A percentile compares a stretch with the other conserved stretches of the same genome.
These are phyloP conservation scores for Colletotrichum orbiculare DNA, from an alignment of 2,329 filamentous ascomycete species.

Conservation along the genomic window DNA sequence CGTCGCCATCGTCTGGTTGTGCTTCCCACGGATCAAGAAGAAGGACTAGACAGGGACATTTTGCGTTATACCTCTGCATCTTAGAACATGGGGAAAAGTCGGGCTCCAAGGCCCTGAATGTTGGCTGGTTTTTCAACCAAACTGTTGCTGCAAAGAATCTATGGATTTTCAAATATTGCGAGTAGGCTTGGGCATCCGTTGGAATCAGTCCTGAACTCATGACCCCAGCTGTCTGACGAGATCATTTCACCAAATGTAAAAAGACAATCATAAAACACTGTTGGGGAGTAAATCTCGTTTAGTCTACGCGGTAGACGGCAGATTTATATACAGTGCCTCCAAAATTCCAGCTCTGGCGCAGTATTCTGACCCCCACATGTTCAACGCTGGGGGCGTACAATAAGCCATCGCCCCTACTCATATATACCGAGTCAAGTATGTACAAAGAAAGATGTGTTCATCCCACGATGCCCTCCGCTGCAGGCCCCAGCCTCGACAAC, in stretches of 20 bases:
- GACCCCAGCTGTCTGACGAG: too few relatives aligned
- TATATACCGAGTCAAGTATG: conserved; percentile 30
- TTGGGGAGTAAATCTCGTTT: not conserved
- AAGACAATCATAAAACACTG: not conserved
- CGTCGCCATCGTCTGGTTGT: conserved; percentile 48
- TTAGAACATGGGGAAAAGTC: too few relatives aligned
- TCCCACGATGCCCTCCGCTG: not conserved
- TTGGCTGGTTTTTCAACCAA: too few relatives aligned
- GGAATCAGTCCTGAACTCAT: too few relatives aligned
- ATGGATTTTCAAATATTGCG: too few relatives aligned
- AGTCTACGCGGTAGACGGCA: conserved; percentile 18
- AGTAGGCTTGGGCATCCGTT: too few relatives aligned
- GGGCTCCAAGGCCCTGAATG: too few relatives aligned
- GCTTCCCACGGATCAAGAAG: conserved; percentile 50
- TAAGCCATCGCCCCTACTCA: conserved; percentile 3
- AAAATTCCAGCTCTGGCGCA: conserved; percentile 25
- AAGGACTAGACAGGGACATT: conserved; percentile 36
- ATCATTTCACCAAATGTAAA: too few relatives aligned
- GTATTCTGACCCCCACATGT: conserved; percentile 10
- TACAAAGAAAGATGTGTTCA: conserved; percentile 23
- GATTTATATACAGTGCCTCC: conserved; percentile 19
- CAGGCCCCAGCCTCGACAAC: not conserved
- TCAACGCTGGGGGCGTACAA: conserved; percentile 4
- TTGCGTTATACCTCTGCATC: too few relatives aligned
- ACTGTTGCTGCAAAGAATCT: too few relatives aligned